Percentiles rank a stretch among this genome's conserved stretches.
Evolutionary conservation across 805 yeast genomes (phyloP).

Genomic region (Ogataea haglerorum): DNA sequence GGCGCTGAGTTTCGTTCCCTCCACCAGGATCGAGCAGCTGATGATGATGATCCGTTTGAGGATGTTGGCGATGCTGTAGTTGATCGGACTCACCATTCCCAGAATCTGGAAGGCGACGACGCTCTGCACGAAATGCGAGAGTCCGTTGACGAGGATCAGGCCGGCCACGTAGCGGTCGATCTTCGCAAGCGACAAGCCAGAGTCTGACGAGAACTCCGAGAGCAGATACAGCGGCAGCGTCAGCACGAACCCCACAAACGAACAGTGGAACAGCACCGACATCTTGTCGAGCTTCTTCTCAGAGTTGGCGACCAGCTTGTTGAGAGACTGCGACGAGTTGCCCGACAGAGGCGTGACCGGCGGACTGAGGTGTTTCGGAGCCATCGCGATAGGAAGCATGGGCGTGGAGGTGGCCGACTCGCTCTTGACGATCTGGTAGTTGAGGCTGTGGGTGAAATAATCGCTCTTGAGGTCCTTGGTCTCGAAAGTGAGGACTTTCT

Average conservation of each 20-base stretch:
- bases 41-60: conserved; percentile 71
- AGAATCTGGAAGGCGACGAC: conserved; percentile 72
- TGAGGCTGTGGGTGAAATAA: conserved; percentile 26
- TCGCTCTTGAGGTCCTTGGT: conserved; percentile 25
- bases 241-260: conserved; percentile 60
- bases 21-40: conserved; percentile 61
- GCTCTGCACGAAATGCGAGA: conserved; percentile 68
- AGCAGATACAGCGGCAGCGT: conserved; percentile 66
- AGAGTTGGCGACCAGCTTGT: conserved; percentile 22
- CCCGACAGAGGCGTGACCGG: conserved; percentile 26
- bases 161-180: conserved; percentile 27
- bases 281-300: conserved; percentile 59
- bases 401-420: conserved; percentile 36
- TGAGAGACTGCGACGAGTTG: conserved; percentile 23
- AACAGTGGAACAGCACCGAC: conserved; percentile 69
- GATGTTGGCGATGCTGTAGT: conserved; percentile 76
- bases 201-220: conserved; percentile 42
- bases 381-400: conserved; percentile 32
- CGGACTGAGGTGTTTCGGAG: conserved; percentile 25
- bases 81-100: conserved; percentile 70
- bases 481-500: conserved; percentile 57
- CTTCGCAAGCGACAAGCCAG: conserved; percentile 33
- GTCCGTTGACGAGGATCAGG: conserved; percentile 57
- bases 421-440: conserved; percentile 28
- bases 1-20: conserved; percentile 41